A percentile compares a stretch with the other conserved stretches of the same genome.
phyloP scores from a whole-genome alignment of 2,329 filamentous ascomycete species.

The Sordariomycetes sp. region DNA sequence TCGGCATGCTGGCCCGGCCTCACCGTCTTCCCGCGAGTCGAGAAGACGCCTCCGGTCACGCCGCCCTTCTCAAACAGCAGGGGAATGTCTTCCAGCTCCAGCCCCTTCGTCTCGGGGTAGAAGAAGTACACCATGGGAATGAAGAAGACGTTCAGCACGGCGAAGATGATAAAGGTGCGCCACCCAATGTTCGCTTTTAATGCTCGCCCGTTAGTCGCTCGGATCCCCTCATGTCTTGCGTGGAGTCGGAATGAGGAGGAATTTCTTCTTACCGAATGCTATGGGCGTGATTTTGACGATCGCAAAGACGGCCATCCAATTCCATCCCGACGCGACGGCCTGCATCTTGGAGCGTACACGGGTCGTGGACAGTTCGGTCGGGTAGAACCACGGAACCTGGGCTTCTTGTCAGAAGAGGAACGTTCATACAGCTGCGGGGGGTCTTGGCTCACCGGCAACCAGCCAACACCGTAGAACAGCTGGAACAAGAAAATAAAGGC shows the following conservation, averaged over 20 bases:
- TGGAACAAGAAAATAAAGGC: slow-evolving; percentile 34
- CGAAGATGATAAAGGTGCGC: slow-evolving; percentile 9
- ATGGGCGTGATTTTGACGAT: neutral
- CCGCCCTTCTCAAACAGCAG: slow-evolving; percentile 17
- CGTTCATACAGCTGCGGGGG: too few species aligned
- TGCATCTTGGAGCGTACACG: slow-evolving; percentile 25
- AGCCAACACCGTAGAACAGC: slow-evolving; percentile 27
- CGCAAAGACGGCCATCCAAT: slow-evolving; percentile 13
- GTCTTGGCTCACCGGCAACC: slow-evolving; percentile 17
- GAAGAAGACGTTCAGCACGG: slow-evolving; percentile 19
- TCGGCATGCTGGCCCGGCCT: neutral
- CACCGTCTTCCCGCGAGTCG: neutral
- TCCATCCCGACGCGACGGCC: slow-evolving; percentile 22
- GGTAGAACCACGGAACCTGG: slow-evolving; percentile 28
- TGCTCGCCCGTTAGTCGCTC: neutral
- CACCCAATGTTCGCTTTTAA: slow-evolving; percentile 5
- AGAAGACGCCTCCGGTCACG: slow-evolving; percentile 20
- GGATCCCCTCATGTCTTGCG: neutral
- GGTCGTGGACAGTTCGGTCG: slow-evolving; percentile 26
- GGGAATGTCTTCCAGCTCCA: slow-evolving; percentile 30
- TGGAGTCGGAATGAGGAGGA: too few species aligned
- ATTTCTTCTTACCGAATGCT: neutral
- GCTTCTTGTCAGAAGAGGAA: neutral
- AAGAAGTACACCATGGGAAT: slow-evolving; percentile 19
- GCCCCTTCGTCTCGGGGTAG: slow-evolving; percentile 17